phyloP scores from a whole-genome alignment of 192 early-diverging fungal genomes.

The Entomortierella parvispora region DNA sequence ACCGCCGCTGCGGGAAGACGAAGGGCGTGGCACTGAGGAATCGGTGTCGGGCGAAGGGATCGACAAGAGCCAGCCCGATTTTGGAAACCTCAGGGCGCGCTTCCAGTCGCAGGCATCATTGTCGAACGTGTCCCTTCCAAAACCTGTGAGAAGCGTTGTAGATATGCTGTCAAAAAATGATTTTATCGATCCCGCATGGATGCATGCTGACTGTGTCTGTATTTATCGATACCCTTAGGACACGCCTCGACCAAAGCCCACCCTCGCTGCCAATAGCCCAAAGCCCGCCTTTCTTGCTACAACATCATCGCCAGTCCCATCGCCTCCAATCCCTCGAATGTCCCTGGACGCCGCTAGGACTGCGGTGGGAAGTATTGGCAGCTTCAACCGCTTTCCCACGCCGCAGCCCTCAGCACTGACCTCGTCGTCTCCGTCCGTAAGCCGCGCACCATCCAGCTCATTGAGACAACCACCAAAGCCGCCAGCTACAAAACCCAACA shows the following conservation, averaged over 20 bases:
- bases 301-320: neutral
- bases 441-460: constrained; percentile 4
- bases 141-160: constrained; percentile 13
- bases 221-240: constrained; percentile 8
- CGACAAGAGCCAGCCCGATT: constrained; percentile 36
- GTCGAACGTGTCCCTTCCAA: constrained; percentile 5
- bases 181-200: too few species aligned
- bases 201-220: neutral
- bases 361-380: too few species aligned
- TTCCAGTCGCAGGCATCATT: constrained; percentile 43
- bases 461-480: constrained; percentile 12
- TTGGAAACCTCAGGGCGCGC: constrained; percentile 43
- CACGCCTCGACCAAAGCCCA: constrained; percentile 20
- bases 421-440: neutral
- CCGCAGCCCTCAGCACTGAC: constrained; percentile 11
- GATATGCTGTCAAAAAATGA: too few species aligned
- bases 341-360: constrained; percentile 20
- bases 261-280: constrained; percentile 8
- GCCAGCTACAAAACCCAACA: constrained; percentile 7
- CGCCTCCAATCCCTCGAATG: constrained; percentile 5
- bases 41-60: constrained; percentile 12
- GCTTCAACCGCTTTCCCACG: neutral
- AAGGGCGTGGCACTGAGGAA: neutral
- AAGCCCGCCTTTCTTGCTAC: constrained; percentile 7
- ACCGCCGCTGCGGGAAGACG: constrained; percentile 10